Percentiles rank a stretch among this genome's conserved stretches.
Evolutionary conservation across 2,329 filamentous ascomycete species (phyloP).

Genomic region (Epichloe bromicola): DNA sequence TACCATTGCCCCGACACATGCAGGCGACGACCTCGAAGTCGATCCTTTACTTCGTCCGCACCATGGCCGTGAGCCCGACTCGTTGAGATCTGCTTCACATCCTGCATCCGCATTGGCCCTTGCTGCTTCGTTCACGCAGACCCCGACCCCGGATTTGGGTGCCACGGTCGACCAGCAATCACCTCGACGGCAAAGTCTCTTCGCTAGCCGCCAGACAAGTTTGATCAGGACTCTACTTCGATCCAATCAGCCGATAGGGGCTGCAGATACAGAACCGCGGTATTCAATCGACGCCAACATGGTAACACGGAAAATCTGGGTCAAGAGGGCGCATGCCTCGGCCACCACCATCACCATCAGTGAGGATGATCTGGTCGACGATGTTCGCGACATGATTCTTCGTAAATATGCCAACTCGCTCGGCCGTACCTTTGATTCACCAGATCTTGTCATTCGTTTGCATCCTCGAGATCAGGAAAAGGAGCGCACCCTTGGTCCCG

Average conservation of each 20-base stretch:
- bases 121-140: slow-evolving; percentile 1
- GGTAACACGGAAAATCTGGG: slow-evolving; percentile 80
- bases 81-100: slow-evolving; percentile 15
- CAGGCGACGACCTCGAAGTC: slow-evolving; percentile 10
- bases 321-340: slow-evolving; percentile 73
- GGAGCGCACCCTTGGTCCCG: slow-evolving; percentile 67
- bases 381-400: slow-evolving; percentile 83
- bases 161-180: slow-evolving; percentile 10
- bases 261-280: slow-evolving; percentile 10
- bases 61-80: slow-evolving; percentile 15
- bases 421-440: slow-evolving; percentile 77
- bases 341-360: slow-evolving; percentile 75
- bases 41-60: slow-evolving; percentile 1
- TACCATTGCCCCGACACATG: slow-evolving; percentile 7
- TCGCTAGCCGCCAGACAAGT: slow-evolving; percentile 25
- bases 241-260: slow-evolving; percentile 10
- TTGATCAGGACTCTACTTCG: slow-evolving; percentile 20
- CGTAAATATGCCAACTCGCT: slow-evolving; percentile 90
- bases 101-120: slow-evolving; percentile 12
- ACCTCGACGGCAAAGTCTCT: slow-evolving; percentile 19
- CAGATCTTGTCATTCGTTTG: slow-evolving; percentile 74
- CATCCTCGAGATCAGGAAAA: slow-evolving; percentile 50
- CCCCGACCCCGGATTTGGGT: slow-evolving; percentile 7
- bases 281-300: slow-evolving; percentile 34
- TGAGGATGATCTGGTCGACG: slow-evolving; percentile 86